Base-by-base conservation (phyloP, 768 basidiomycete genomes). In the Termitomyces sp. region DNA sequence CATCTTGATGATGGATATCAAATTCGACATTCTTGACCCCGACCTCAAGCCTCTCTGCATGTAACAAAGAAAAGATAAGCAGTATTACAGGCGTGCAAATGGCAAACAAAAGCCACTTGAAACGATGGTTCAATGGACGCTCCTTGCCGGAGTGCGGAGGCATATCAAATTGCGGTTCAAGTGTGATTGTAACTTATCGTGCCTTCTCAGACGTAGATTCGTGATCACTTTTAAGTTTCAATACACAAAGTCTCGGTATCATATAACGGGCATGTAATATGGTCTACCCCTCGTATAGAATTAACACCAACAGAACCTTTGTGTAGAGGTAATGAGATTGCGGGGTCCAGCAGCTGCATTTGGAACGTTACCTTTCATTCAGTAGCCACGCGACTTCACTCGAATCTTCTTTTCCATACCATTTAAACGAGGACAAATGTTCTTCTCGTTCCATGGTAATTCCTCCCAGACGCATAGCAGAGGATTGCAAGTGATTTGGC, bases 391-490 rank as follows among this genome's bases (percentile, higher is more conserved):
- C 67, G 16, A 82, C 63, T 34, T 72, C 66, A 9, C 58, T 59
- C 6, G 67, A 66, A 1, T 61, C 27, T 58, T 75, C 77, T n/a
- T 57, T 30, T 36, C 81, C 79, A 67, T 84, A 84, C 79, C 81
- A 83, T 55, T 75, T 78, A 60, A 82, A 72, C 1, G 76, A 65
- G 3, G 79, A 70, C 12, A 84, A 59, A 62, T 79, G 74, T 36
- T 74, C 75, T 6, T 68, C 63, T 46, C 81, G 70, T 45, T 70
- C 64, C 44, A 65, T 54, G 0, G 69, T 75, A 44, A 45, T 62
- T 0, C 74, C 78, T 7, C 75, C 73, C 2, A 72, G 57, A 24
- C 61, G 61, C n/a, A 53, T 51, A 2, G 72, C 75, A 9, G 63
- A 57, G 1, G 58, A 53, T 50, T 66, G 46, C 24, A 83, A 60